phyloP scores from a whole-genome alignment of 148 eudicot species.

The Silene conica region DNA sequence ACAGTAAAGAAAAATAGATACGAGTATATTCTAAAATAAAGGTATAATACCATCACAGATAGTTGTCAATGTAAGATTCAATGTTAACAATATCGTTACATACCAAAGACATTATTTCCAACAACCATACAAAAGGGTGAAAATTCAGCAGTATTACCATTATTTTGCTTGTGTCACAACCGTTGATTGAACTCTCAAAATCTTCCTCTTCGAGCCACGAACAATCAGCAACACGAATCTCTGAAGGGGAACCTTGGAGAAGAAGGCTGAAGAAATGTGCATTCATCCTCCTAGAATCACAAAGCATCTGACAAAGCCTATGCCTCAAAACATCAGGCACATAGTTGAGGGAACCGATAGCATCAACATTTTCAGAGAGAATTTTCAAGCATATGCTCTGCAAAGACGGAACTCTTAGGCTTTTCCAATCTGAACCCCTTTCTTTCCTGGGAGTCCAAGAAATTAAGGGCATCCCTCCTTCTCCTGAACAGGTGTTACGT shows the following conservation, averaged over 20 bases:
- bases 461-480: conserved; percentile 33
- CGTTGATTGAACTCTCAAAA: conserved; percentile 42
- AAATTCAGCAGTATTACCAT: conserved; percentile 34
- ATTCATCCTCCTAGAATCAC: conserved; percentile 69
- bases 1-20: not conserved
- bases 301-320: conserved; percentile 59
- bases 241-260: conserved; percentile 62
- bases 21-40: not conserved
- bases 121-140: conserved; percentile 2
- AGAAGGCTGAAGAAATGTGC: conserved; percentile 61
- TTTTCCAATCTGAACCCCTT: conserved; percentile 7
- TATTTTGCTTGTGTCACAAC: conserved; percentile 37
- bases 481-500: conserved; percentile 10
- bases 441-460: conserved; percentile 57
- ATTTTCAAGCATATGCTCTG: conserved; percentile 50
- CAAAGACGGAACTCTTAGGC: conserved; percentile 36
- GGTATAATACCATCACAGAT: not conserved
- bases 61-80: not conserved
- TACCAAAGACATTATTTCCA: not conserved
- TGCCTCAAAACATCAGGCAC: conserved; percentile 75
- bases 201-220: conserved; percentile 80
- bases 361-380: conserved; percentile 65
- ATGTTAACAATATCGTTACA: not conserved
- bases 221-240: conserved; percentile 76
- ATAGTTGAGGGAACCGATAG: conserved; percentile 59